These are phyloP conservation scores for Cryptococcus sp. DNA, from an alignment of 1,284 basidiomycete species.

Conservation along the genomic window DNA sequence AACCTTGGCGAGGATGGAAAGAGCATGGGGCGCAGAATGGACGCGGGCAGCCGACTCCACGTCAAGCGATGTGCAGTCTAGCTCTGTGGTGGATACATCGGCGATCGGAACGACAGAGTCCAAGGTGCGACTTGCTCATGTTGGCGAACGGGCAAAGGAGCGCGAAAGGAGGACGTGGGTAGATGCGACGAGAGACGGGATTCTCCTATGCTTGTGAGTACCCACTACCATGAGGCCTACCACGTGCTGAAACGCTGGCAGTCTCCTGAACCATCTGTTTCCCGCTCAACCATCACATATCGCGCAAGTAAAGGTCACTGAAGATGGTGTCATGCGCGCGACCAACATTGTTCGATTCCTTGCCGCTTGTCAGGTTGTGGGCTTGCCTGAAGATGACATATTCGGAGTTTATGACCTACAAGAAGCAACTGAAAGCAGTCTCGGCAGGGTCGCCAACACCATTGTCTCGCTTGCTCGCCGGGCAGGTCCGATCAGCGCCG, in stretches of 20 bases:
- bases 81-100: conserved; percentile 22
- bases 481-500: conserved; percentile 50
- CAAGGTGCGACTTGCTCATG: conserved; percentile 52
- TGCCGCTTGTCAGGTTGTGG: conserved; percentile 39
- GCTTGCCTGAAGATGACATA: conserved; percentile 30
- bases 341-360: conserved; percentile 44
- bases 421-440: conserved; percentile 31
- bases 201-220: conserved; percentile 81
- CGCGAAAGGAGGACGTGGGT: conserved; percentile 68
- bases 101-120: conserved; percentile 53
- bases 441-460: conserved; percentile 51
- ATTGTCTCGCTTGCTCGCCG: conserved; percentile 66
- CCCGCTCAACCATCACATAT: conserved; percentile 38
- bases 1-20: conserved; percentile 65
- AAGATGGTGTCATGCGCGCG: conserved; percentile 33
- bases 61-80: conserved; percentile 1
- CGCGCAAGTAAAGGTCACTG: conserved; percentile 41
- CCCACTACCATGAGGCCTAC: conserved; percentile 1
- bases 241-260: conserved; percentile 5
- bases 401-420: conserved; percentile 38
- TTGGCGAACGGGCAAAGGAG: conserved; percentile 65
- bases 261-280: conserved; percentile 43
- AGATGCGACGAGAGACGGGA: conserved; percentile 76
- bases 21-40: conserved; percentile 67
- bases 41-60: conserved; percentile 32